Base-by-base conservation (phyloP, 164 flowering plant genomes). In the Chimonanthus praecox region DNA sequence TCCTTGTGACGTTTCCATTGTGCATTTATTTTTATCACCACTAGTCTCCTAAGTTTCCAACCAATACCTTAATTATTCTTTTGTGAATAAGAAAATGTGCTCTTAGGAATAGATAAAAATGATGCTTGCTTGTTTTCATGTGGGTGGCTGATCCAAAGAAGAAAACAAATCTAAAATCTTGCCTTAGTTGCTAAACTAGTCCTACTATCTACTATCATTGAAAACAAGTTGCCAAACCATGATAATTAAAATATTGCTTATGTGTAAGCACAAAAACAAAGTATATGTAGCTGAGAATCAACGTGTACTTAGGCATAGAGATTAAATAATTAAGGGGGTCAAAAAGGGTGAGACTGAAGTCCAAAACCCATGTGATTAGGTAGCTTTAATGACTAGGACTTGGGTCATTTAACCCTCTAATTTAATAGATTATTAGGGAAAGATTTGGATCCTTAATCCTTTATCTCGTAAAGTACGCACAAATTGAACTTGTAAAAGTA, bases 391-490 rank as follows among this genome's bases (percentile, higher is more conserved):
- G 66, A 7, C 50, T 9, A 15, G 20, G 51, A 70, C 43, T 60
- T 54, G 51, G 63, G 51, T 20, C 49, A 70, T n/a, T 47, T 60
- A 70, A 54, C 16, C 65, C 45, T 48, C 9, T 71, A 60, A 71
- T 46, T 47, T 49, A 68, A 50, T 68, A 20, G 18, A 68, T 68
- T 58, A 58, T 71, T 58, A 54, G 60, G 60, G 5, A n/a, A 15
- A 54, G 9, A n/a, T 54, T 54, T 54, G 60, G 60, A 54, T 54
- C 16, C n/a, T 54, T 11, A 5, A 4, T 54, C 16, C n/a, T 54
- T 11, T n/a, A 4, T 54, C 16, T 13, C 16, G 15, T 11, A 10
- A 54, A 10, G 60, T n/a, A 54, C 2, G 11, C 60, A 54, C 16
- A 5, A 33, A 11, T 54, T 11, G 60, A 13, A 10, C n/a, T 54